Base-by-base conservation (phyloP, 345 rosid genomes). In the Eutrema heterophyllum region DNA sequence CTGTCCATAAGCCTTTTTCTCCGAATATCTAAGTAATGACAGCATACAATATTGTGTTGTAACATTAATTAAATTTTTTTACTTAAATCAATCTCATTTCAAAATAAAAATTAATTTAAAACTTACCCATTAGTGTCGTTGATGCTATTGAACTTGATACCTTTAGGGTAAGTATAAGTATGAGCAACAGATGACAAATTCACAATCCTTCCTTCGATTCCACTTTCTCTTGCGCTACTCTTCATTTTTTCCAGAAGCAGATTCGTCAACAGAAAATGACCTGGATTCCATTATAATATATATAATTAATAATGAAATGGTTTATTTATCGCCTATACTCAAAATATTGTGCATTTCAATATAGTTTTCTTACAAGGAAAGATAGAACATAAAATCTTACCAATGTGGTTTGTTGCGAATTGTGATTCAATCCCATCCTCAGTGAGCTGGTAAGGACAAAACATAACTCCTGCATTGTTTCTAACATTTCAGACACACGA, bases 151-250 rank as follows among this genome's bases (percentile, higher is more conserved):
- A 95, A 95, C 46, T 61, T 67, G 54, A 95, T 88, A 65, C 97
- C 99, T 38, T 64, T 60, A 6, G 60, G 53, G 49, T 92, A 91
- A 38, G 92, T 80, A 78, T 88, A 81, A 26, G 72, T 53, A 76
- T 95, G 99, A 38, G 97, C 97, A 32, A 95, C 74, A 14, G 99
- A 95, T 65, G 99, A 88, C 70, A 95, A 40, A 75, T 90, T 95
- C 75, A 95, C 88, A 63, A 95, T 90, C 82, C 97, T 86, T 9
- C 99, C 97, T 69, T 95, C 82, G 24, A 81, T 68, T 5, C 97
- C 92, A 7, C 84, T 85, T 7, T 56, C 72, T 54, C 10, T 82
- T 5, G 96, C 80, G 0, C 83, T 95, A 24, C 66, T 71, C 71
- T 92, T 92, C 99, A 92, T 92, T 56, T 84, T 90, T 9, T 86